Conservation (phyloP, 331 rosid genomes). For the Pyracantha coccinea region DNA sequence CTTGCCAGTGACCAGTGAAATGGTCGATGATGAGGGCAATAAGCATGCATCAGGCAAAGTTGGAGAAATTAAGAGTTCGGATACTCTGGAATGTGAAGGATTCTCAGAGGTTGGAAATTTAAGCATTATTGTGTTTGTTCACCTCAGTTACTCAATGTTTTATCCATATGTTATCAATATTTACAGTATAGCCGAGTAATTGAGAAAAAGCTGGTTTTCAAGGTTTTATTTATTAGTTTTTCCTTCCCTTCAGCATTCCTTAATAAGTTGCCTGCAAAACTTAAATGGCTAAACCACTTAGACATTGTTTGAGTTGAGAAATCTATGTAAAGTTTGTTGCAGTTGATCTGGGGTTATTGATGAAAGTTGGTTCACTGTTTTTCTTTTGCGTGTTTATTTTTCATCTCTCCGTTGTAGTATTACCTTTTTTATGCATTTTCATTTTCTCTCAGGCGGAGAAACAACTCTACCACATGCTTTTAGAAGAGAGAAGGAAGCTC, state of each 20-base stretch:
- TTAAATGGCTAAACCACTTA: background rate
- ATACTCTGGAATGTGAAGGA: constrained; percentile 46
- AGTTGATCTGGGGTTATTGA: background rate
- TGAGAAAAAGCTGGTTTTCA: background rate
- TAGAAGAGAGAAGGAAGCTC: constrained; percentile 81
- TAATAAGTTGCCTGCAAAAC: background rate
- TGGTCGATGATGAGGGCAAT: constrained; percentile 53
- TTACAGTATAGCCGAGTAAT: background rate
- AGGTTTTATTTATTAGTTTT: background rate
- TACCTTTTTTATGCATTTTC: background rate
- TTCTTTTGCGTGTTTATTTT: background rate
- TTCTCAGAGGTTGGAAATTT: constrained; percentile 62
- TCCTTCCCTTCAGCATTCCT: background rate
- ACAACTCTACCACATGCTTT: constrained; percentile 57
- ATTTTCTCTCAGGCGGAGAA: constrained; percentile 48
- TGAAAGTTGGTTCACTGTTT: background rate
- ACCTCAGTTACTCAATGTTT: background rate
- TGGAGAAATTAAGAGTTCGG: constrained; percentile 39
- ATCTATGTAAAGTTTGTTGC: background rate
- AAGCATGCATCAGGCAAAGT: constrained; percentile 18
- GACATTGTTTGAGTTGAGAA: background rate
- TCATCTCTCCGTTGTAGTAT: background rate
- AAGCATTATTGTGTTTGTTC: constrained; percentile 14
- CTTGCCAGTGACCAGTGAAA: constrained; percentile 43
- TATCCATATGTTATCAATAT: background rate